A percentile compares a stretch with the other conserved stretches of the same genome.
These are phyloP conservation scores for Pistacia atlantica DNA, from an alignment of 345 rosid genomes.

Conservation along the genomic window DNA sequence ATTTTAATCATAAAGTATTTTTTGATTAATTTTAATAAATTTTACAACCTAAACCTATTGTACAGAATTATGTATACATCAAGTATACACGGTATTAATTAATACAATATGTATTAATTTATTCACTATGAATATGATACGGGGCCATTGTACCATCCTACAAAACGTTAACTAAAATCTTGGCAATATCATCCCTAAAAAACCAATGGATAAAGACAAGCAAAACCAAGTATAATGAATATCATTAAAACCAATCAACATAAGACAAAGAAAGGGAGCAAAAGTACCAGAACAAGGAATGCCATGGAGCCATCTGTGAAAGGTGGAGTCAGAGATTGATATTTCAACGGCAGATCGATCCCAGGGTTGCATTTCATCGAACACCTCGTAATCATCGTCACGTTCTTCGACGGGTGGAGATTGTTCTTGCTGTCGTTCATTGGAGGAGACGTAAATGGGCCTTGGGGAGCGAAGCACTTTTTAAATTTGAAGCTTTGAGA, in stretches of 20 bases:
- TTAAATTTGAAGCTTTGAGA: conserved; percentile 59
- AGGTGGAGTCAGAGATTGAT: conserved; percentile 61
- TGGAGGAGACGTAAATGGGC: conserved; percentile 61
- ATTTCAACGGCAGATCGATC: conserved; percentile 79
- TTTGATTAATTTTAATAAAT: too few relatives aligned
- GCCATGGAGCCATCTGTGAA: conserved; percentile 76
- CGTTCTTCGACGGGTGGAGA: neutral
- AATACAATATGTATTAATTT: too few relatives aligned
- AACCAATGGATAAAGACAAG: neutral
- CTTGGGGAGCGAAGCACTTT: conserved; percentile 77
- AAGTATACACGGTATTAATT: too few relatives aligned
- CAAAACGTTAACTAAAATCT: too few relatives aligned
- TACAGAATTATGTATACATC: too few relatives aligned
- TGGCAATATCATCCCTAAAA: neutral
- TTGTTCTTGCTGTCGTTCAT: conserved; percentile 13
- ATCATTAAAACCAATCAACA: neutral
- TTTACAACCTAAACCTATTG: too few relatives aligned
- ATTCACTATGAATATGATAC: too few relatives aligned
- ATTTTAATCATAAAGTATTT: too few relatives aligned
- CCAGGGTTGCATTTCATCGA: conserved; percentile 74
- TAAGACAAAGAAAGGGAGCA: neutral
- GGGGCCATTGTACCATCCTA: too few relatives aligned
- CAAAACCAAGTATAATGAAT: neutral
- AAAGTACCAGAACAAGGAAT: conserved; percentile 71
- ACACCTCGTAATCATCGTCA: conserved; percentile 57